Evolutionary conservation across 2,329 filamentous ascomycete genomes (phyloP).

Genomic region (Aspergillus intermedius): DNA sequence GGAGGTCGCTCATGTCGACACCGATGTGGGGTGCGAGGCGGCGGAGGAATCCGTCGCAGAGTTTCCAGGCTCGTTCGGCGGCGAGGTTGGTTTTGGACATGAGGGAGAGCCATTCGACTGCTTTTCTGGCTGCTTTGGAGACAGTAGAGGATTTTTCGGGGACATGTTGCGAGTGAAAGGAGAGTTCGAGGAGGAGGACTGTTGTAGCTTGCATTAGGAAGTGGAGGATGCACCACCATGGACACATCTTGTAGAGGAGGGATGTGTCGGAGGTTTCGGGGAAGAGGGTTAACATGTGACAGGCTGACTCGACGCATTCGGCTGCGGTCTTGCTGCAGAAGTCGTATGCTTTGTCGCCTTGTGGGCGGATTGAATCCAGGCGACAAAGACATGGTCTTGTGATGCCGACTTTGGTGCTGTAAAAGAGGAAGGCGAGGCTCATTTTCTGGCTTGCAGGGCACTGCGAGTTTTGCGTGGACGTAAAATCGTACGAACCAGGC

Average conservation of each 20-base stretch:
- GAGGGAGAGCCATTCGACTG: constrained; percentile 27
- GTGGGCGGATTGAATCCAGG: constrained; percentile 26
- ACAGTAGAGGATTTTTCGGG: constrained; percentile 34
- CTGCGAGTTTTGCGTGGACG: constrained; percentile 30
- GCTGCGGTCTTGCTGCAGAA: constrained; percentile 34
- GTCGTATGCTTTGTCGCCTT: constrained; percentile 27
- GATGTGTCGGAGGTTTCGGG: constrained; percentile 34
- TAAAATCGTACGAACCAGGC: constrained; percentile 35
- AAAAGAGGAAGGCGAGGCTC: constrained; percentile 37
- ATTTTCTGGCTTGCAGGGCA: constrained; percentile 30
- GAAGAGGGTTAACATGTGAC: constrained; percentile 34
- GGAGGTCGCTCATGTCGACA: constrained; percentile 24
- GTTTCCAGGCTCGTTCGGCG: constrained; percentile 27
- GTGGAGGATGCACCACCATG: constrained; percentile 42
- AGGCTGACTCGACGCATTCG: constrained; percentile 39
- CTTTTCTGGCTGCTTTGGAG: constrained; percentile 29
- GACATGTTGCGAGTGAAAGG: constrained; percentile 37
- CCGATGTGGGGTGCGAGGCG: constrained; percentile 28
- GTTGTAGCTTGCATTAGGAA: constrained; percentile 40
- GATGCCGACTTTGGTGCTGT: constrained; percentile 38
- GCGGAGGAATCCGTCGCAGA: constrained; percentile 31
- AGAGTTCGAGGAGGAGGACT: constrained; percentile 39
- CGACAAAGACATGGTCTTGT: constrained; percentile 40
- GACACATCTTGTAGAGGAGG: constrained; percentile 31
- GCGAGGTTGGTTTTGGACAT: constrained; percentile 25